These are phyloP conservation scores for Russula sp. DNA, from an alignment of 768 basidiomycete genomes.

Conservation along the genomic window DNA sequence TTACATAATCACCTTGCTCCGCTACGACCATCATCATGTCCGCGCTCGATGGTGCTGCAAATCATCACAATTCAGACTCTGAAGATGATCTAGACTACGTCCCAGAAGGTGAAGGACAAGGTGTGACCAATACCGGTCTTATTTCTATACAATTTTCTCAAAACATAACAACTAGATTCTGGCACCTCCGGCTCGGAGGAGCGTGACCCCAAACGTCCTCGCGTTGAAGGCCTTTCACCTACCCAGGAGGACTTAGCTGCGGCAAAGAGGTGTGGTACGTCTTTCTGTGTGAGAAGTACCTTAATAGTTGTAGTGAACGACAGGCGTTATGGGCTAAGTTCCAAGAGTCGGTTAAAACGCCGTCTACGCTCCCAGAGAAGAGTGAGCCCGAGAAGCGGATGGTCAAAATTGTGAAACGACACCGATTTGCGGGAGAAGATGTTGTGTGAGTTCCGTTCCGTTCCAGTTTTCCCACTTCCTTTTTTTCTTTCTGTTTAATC, in stretches of 20 bases:
- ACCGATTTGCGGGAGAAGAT: slow-evolving; percentile 74
- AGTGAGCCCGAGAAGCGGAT: slow-evolving; percentile 37
- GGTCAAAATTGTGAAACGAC: slow-evolving; percentile 67
- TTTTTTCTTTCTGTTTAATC: slow-evolving; percentile 1
- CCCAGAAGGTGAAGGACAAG: slow-evolving; percentile 47
- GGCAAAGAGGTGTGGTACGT: slow-evolving; percentile 40
- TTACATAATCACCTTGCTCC: slow-evolving; percentile 21
- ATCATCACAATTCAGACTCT: slow-evolving; percentile 49
- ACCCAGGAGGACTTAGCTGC: slow-evolving; percentile 41
- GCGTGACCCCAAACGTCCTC: slow-evolving; percentile 39
- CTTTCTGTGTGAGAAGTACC: slow-evolving; percentile 10
- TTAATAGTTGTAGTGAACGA: slow-evolving; percentile 46
- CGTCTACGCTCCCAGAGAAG: slow-evolving; percentile 31
- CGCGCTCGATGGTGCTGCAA: slow-evolving; percentile 6
- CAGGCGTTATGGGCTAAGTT: slow-evolving; percentile 67
- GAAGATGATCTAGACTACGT: slow-evolving; percentile 73
- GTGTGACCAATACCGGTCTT: slow-evolving; percentile 5
- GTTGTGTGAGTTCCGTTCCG: slow-evolving; percentile 50
- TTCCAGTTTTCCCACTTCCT: background rate
- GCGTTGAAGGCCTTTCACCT: slow-evolving; percentile 32
- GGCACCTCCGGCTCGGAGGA: slow-evolving; percentile 44
- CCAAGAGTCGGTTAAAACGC: slow-evolving; percentile 53
- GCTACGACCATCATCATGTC: slow-evolving; percentile 15
- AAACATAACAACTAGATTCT: slow-evolving; percentile 34
- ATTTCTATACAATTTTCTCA: background rate